A percentile compares a stretch with the other conserved stretches of the same genome.
phyloP scores from a whole-genome alignment of 2,329 filamentous ascomycete species.

The Macrophomina phaseolina region DNA sequence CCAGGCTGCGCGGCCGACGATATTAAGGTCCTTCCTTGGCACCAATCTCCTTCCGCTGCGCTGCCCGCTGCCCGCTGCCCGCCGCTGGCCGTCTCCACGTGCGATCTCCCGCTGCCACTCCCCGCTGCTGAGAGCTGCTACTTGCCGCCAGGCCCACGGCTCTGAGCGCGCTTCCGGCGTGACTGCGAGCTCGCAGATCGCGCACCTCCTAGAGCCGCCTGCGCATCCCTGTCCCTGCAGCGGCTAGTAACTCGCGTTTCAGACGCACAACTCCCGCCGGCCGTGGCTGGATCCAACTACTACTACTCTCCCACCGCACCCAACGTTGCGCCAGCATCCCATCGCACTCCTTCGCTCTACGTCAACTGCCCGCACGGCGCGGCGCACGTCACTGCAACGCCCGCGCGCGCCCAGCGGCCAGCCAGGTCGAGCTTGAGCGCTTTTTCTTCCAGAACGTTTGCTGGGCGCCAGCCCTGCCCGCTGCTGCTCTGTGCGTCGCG shows the following conservation, averaged over 20 bases:
- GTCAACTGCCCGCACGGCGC: constrained; percentile 8
- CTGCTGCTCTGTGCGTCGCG: constrained; percentile 9
- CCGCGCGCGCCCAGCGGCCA: not conserved
- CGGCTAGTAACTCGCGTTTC: constrained; percentile 1
- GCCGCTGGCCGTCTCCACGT: constrained; percentile 11
- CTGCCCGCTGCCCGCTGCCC: too few species aligned
- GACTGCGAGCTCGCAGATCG: constrained; percentile 13
- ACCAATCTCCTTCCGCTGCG: not conserved
- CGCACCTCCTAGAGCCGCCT: constrained; percentile 22
- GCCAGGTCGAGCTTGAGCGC: not conserved
- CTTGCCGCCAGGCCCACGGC: not conserved
- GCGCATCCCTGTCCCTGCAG: constrained; percentile 20
- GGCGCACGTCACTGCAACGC: constrained; percentile 17
- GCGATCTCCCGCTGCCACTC: constrained; percentile 23
- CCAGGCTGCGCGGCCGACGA: not conserved
- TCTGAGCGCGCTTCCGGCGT: constrained; percentile 4
- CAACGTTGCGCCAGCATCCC: constrained; percentile 14
- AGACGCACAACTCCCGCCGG: constrained; percentile 19
- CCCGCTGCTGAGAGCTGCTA: not conserved
- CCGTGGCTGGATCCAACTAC: constrained; percentile 1
- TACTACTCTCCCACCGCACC: not conserved
- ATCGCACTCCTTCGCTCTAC: not conserved
- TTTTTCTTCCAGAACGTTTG: constrained; percentile 3
- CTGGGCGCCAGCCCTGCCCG: not conserved
- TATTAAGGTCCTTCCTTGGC: not conserved